Base-by-base conservation (phyloP, 2,329 filamentous ascomycete genomes). In the Nannizziopsis arthrosporioides region DNA sequence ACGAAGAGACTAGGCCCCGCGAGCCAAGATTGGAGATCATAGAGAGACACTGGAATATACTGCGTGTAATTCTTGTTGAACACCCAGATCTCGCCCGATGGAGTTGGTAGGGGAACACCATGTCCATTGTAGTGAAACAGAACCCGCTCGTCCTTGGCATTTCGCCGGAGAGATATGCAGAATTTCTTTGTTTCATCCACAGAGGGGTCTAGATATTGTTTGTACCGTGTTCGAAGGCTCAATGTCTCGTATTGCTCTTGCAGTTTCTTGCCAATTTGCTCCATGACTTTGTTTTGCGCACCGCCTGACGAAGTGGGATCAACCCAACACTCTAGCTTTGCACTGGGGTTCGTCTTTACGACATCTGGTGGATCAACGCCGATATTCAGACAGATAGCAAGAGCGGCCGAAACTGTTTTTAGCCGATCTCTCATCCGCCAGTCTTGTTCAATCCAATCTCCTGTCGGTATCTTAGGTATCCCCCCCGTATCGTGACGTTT, bases 51-150 rank as follows among this genome's bases (percentile, higher is more conserved):
- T 0, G 92, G 92, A 37, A 98, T 98, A 63, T 98, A 98, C 67
- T 98, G 92, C 0, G 92, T 98, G 63, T 95, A 98, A 56, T 87
- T 96, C 58, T 92, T 90, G 68, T 98, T 98, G 66, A 98, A 98
- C 4, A 96, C 93, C 92, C 92, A 98, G 15, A 98, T 94, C 65
- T 98, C 92, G 11, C 92, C 92, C 3, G 90, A 95, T 2, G 85
- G 81, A 0, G 92, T 98, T 2, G 92, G 92, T 60, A 95, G 87
- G 1, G 92, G 92, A 9, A 98, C 92, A 41, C 92, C 92, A 64
- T 98, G 92, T 12, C 92, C 92, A 59, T 98, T 98, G 73, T 98
- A 98, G 63, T 98, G 92, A 59, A 98, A 86, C n/a, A 98, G 72
- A 1, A 98, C 87, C 43, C 92, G 77, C 69, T 98, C 92, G 50